Base-by-base conservation (phyloP, 768 basidiomycete genomes). In the Cantharellus cinnabarinus region DNA sequence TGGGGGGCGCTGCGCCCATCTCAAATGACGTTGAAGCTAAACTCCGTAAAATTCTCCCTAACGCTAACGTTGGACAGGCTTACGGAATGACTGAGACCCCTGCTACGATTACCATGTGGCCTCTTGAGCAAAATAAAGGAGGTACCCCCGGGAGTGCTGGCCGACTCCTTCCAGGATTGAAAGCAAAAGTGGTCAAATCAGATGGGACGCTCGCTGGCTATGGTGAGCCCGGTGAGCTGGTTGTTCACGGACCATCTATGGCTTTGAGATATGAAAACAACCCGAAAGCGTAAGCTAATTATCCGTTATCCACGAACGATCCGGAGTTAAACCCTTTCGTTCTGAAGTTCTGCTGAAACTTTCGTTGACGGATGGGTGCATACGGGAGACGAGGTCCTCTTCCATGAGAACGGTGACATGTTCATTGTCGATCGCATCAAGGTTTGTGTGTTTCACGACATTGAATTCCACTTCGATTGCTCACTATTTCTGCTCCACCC, bases 401-500 rank as follows among this genome's bases (percentile, higher is more conserved):
- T 84, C 56, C 72, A 74, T 57, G 66, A 73, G 64, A 74, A 80
- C 59, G 72, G 73, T 4, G 79, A 83, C 59, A 61, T 84, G 3
- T 78, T 77, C 64, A 74, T 84, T 50, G 67, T 81, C 7, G 82
- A 84, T 65, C 73, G 82, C 40, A 66, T 83, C 37, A 84, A 85
- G 72, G 80, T 76, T 20, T 14, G 20, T 14, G 20, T 4, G 50
- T 10, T 10, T 48, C 44, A 1, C 44, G 20, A 29, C 20, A 29
- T 29, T 29, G 20, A 29, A 29, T 29, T 1, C 20, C 20, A 29
- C 44, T 48, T 1, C 44, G 29, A 48, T 48, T 10, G 10, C 44
- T 10, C 44, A 29, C 44, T 48, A 1, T 48, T 48, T 10, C 10
- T 48, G 10, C 10, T 48, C 10, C 44, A 10, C 29, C 10, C 10